phyloP scores from a whole-genome alignment of 305 asterid species.

The Striga hermonthica region DNA sequence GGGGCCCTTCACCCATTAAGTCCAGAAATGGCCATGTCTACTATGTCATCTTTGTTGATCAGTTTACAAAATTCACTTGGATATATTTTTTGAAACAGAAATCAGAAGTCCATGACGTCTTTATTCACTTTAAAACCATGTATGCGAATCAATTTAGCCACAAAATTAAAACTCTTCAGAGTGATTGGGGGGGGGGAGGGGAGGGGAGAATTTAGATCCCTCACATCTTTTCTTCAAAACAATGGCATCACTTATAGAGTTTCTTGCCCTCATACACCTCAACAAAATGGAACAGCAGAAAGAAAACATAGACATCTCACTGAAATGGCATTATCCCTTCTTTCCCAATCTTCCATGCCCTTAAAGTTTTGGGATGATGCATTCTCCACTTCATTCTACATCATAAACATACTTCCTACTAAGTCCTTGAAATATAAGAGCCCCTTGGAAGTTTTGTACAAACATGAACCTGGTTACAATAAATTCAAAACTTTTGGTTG shows the following conservation, averaged over 20 bases:
- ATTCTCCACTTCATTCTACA: not conserved
- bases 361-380: no score
- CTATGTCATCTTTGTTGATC: not conserved
- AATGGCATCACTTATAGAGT: not conserved
- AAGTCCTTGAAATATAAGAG: not conserved
- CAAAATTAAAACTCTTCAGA: not conserved
- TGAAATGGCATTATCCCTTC: not conserved
- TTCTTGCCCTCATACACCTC: not conserved
- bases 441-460: not conserved
- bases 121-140: not conserved
- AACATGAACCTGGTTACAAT: not conserved
- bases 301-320: not conserved
- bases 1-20: not conserved
- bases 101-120: not conserved
- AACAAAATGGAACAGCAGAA: not conserved
- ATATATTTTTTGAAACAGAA: not conserved
- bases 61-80: not conserved
- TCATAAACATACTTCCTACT: not conserved
- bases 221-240: not conserved
- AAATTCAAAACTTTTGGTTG: not conserved
- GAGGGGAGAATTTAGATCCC: not conserved
- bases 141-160: not conserved
- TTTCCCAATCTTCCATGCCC: not conserved
- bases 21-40: not conserved
- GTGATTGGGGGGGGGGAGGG: not conserved